These are phyloP conservation scores for Leishmania turanica DNA, from an alignment of 208 protist species.

Conservation along the genomic window DNA sequence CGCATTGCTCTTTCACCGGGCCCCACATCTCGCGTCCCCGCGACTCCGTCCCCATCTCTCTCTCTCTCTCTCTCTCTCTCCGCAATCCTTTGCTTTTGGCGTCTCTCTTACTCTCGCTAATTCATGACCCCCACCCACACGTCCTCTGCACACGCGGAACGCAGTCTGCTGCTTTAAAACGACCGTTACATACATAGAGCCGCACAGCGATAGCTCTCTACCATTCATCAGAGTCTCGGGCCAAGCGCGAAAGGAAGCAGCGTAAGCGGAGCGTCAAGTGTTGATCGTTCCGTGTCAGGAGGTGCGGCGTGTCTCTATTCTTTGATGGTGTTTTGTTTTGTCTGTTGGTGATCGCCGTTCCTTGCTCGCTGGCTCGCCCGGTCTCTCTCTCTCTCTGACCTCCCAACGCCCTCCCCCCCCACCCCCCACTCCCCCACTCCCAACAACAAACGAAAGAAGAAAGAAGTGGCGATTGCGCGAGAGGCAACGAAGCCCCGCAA, in stretches of 20 bases:
- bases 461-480: no score
- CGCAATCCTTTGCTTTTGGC: neutral
- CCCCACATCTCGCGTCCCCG: neutral
- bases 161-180: neutral
- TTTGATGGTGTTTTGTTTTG: neutral
- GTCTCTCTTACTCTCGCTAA: neutral
- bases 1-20: neutral
- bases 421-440: no score
- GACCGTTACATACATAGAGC: neutral
- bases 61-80: neutral
- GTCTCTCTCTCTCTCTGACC: neutral
- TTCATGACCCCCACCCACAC: neutral
- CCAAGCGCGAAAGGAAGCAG: neutral
- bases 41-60: neutral
- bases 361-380: neutral
- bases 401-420: no score
- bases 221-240: neutral
- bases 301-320: neutral
- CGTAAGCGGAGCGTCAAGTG: neutral
- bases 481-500: neutral
- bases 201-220: neutral
- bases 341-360: neutral
- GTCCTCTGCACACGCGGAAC: neutral
- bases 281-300: neutral
- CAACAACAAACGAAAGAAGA: no score